Evolutionary conservation across 108 stramenopile species (phyloP).

Genomic region (Thalassiosira profunda): DNA sequence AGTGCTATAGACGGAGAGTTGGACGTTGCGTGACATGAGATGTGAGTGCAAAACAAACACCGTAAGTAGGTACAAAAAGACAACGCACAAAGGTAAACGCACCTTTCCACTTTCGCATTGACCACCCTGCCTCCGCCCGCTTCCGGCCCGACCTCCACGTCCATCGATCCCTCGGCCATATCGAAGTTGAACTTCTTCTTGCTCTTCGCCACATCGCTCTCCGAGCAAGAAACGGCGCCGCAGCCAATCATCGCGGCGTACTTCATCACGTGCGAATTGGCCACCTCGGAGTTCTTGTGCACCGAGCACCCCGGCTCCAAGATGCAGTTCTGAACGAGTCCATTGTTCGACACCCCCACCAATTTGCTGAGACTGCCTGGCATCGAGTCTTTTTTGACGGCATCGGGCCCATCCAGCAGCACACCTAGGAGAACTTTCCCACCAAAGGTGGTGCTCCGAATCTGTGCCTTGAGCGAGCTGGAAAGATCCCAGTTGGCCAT

Average conservation of each 20-base stretch:
- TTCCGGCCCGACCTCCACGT: constrained; percentile 80
- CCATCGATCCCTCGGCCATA: constrained; percentile 47
- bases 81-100: too few relatives aligned
- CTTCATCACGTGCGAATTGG: constrained; percentile 60
- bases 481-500: constrained; percentile 30
- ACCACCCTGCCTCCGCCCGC: constrained; percentile 72
- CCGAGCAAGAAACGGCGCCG: constrained; percentile 49
- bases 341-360: constrained; percentile 65
- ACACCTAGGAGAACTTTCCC: constrained; percentile 55
- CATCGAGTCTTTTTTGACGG: background rate
- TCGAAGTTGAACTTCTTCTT: constrained; percentile 21
- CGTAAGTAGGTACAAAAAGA: too few relatives aligned
- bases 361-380: background rate
- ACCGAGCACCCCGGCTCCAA: constrained; percentile 59
- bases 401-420: constrained; percentile 12
- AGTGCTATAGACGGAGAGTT: too few relatives aligned
- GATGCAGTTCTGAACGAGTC: constrained; percentile 57
- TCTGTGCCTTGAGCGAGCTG: constrained; percentile 31
- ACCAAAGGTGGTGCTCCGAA: constrained; percentile 55
- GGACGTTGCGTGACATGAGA: too few relatives aligned
- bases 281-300: constrained; percentile 64
- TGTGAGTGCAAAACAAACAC: too few relatives aligned
- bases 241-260: constrained; percentile 62
- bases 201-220: background rate
- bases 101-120: constrained; percentile 51